Conservation (phyloP, 768 basidiomycete species). For the Pulveroboletus sp. region DNA sequence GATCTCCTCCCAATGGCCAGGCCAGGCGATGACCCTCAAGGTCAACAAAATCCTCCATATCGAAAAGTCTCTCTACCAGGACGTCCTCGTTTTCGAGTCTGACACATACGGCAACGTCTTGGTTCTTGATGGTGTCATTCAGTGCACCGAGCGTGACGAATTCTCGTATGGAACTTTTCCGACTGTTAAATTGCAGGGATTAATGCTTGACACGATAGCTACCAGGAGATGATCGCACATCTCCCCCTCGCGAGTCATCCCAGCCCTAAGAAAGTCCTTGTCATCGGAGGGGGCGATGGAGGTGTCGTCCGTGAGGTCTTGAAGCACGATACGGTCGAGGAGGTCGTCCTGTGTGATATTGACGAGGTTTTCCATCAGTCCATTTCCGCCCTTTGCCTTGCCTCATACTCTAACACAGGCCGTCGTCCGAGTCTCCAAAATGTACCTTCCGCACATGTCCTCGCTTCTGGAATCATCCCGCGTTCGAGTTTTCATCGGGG, state of each 20-base stretch:
- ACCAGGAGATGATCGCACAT: slow-evolving; percentile 99
- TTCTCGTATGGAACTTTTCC: slow-evolving; percentile 74
- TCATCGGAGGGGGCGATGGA: slow-evolving; percentile 97
- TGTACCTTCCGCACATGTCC: slow-evolving; percentile 93
- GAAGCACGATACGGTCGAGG: slow-evolving; percentile 86
- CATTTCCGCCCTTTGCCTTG: not conserved
- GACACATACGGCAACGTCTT: slow-evolving; percentile 97
- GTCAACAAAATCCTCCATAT: slow-evolving; percentile 93
- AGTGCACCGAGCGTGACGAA: slow-evolving; percentile 97
- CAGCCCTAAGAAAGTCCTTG: slow-evolving; percentile 91
- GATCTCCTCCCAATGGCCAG: slow-evolving; percentile 93
- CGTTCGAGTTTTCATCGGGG: slow-evolving; percentile 84
- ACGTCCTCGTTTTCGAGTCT: slow-evolving; percentile 95
- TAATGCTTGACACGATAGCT: slow-evolving; percentile 44
- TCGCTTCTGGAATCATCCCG: slow-evolving; percentile 70
- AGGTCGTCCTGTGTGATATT: slow-evolving; percentile 95
- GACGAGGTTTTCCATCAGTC: slow-evolving; percentile 63
- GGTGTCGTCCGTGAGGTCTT: slow-evolving; percentile 97
- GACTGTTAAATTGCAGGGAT: not conserved
- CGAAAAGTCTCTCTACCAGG: slow-evolving; percentile 92
- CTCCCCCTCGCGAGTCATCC: slow-evolving; percentile 95
- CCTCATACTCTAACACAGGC: slow-evolving; percentile 46
- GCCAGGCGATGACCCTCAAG: slow-evolving; percentile 95
- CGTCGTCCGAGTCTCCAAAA: slow-evolving; percentile 91
- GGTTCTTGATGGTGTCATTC: slow-evolving; percentile 91